Percentiles rank a stretch among this genome's conserved stretches.
phyloP scores from a whole-genome alignment of 345 rosid genomes.

The Linum tenue region DNA sequence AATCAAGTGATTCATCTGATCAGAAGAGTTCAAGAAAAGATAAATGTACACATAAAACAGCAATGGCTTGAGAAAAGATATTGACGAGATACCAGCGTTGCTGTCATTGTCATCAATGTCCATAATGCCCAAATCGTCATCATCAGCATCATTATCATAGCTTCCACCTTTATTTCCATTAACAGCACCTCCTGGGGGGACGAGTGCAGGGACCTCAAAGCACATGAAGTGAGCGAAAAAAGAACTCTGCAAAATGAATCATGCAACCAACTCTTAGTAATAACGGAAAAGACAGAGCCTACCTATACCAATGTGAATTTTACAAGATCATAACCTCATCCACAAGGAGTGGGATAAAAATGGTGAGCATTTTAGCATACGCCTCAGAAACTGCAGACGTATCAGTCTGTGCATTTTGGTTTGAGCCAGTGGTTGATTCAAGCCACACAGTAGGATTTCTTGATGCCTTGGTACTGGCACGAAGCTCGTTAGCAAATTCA shows the following conservation, averaged over 20 bases:
- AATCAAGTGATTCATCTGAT: slow-evolving; percentile 11
- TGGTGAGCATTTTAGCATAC: slow-evolving; percentile 91
- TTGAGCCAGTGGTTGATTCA: slow-evolving; percentile 76
- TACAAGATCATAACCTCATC: slow-evolving; percentile 60
- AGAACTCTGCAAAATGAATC: slow-evolving; percentile 68
- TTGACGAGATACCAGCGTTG: slow-evolving; percentile 50
- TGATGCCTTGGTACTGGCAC: slow-evolving; percentile 97
- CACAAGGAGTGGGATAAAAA: slow-evolving; percentile 93
- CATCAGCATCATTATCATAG: slow-evolving; percentile 13
- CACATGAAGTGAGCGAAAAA: slow-evolving; percentile 99
- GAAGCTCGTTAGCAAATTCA: slow-evolving; percentile 98
- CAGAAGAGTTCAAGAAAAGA: not conserved
- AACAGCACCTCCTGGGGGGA: slow-evolving; percentile 62
- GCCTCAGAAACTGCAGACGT: slow-evolving; percentile 95
- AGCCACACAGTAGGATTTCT: slow-evolving; percentile 92
- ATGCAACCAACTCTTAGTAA: slow-evolving; percentile 9
- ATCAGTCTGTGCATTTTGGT: slow-evolving; percentile 60
- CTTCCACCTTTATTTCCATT: slow-evolving; percentile 48
- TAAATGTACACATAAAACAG: slow-evolving; percentile 9
- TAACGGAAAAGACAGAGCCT: slow-evolving; percentile 11
- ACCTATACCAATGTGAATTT: slow-evolving; percentile 10
- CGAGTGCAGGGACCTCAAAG: slow-evolving; percentile 95
- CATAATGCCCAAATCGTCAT: slow-evolving; percentile 80
- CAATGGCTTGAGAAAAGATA: slow-evolving; percentile 9
- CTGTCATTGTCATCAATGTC: slow-evolving; percentile 75